Base-by-base conservation (phyloP, 805 yeast species). In the Cyberlindnera maclurae region DNA sequence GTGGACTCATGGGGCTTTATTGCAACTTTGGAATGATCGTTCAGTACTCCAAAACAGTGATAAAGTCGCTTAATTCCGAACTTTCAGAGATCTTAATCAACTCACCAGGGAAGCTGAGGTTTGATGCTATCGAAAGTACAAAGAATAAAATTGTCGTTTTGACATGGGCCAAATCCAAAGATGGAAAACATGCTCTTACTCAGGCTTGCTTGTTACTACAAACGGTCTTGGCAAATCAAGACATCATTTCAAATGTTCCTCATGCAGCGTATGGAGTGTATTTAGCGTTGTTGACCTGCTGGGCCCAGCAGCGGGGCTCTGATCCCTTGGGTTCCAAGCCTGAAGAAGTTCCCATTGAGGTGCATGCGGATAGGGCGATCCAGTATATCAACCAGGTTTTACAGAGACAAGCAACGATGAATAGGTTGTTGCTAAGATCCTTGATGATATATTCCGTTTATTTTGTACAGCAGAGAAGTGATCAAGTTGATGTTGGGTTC, bases 151-250 rank as follows among this genome's bases (percentile, higher is more conserved):
- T 40, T 7, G 26, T 43, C 10, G 34, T 38, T 6, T 34, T 36
- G n/a, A 36, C 47, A 7, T 58, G 64, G 63, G 46, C 58, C 4
- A 46, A 41, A 31, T 57, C 61, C 0, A 44, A 42, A 22, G 52
- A 58, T 44, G 63, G 62, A 0, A 45, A 46, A 24, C 38, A 50
- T 8, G 49, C 62, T 1, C 15, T 52, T n/a, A 26, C 34, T n/a
- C 57, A 56, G 30, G 55, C 65, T 1, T 57, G 61, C 31, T 45
- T 52, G 22, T 45, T 61, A 11, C 38, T 62, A 20, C 47, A 53
- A 15, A 47, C 53, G 16, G 52, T 55, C 3, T 37, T 50, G 13
- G 39, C 42, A n/a, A 53, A 58, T 33, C 52, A 44, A 8, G 52
- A 46, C 2, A 44, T 57, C 9, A 32, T 58, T 5, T 37, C 44